Conservation (phyloP, 805 yeast species). For the Maudiozyma bulderi region DNA sequence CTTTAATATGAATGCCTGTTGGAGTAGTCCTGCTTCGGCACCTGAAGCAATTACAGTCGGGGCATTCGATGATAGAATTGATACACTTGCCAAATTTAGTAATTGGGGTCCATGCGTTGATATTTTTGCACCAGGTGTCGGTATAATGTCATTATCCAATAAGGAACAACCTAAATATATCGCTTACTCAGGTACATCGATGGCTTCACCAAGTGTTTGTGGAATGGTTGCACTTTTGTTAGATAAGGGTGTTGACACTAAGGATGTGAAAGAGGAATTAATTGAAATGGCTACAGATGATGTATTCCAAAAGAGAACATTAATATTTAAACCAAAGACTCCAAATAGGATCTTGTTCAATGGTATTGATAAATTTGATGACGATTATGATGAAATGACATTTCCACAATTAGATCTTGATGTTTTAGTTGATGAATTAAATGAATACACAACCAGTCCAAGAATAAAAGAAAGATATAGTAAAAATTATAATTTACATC, state of each 20-base stretch:
- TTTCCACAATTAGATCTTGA: conserved; percentile 21
- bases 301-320: conserved; percentile 37
- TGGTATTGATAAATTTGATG: conserved; percentile 28
- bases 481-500: neutral
- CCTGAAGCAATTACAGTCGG: conserved; percentile 70
- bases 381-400: conserved; percentile 18
- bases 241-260: conserved; percentile 39
- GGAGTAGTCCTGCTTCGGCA: conserved; percentile 80
- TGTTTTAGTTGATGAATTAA: conserved; percentile 13
- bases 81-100: conserved; percentile 65
- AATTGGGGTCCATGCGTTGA: conserved; percentile 93
- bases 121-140: conserved; percentile 73
- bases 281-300: conserved; percentile 39
- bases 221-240: conserved; percentile 52
- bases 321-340: conserved; percentile 41
- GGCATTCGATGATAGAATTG: conserved; percentile 70
- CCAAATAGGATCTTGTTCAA: conserved; percentile 49
- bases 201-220: conserved; percentile 70
- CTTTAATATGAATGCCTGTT: conserved; percentile 65
- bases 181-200: conserved; percentile 63
- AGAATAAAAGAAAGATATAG: neutral
- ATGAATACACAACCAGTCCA: conserved; percentile 1
- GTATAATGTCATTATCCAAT: conserved; percentile 47
- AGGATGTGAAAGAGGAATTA: conserved; percentile 34
- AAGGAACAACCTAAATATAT: conserved; percentile 12